These are phyloP conservation scores for Ophiosphaerella herpotricha DNA, from an alignment of 2,329 filamentous ascomycete species.

Conservation along the genomic window DNA sequence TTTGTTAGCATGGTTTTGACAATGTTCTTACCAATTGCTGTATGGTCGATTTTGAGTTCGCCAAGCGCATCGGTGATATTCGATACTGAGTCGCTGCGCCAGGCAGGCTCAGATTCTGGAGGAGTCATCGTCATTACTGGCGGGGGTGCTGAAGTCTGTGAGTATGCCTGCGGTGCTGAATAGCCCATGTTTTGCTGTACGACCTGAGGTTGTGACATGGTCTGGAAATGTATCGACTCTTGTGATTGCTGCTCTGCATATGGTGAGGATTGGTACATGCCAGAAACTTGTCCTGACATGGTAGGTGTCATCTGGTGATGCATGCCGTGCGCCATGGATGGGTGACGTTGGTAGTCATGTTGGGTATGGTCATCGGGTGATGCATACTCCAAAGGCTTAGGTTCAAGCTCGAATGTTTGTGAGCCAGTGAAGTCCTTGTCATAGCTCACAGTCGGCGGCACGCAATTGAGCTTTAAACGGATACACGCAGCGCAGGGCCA, in stretches of 20 bases:
- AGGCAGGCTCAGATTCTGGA: conserved; percentile 56
- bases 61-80: conserved; percentile 82
- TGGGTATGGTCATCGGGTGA: conserved; percentile 44
- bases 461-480: conserved; percentile 87
- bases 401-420: conserved; percentile 49
- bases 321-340: conserved; percentile 36
- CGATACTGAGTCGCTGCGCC: conserved; percentile 54
- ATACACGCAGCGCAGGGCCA: conserved; percentile 97
- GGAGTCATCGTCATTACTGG: conserved; percentile 40
- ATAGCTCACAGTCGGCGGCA: conserved; percentile 81
- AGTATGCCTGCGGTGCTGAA: conserved; percentile 39
- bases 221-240: conserved; percentile 43
- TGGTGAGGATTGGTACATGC: conserved; percentile 43
- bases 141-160: conserved; percentile 29
- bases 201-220: conserved; percentile 40
- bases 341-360: conserved; percentile 47
- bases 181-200: conserved; percentile 43
- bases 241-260: conserved; percentile 41
- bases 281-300: conserved; percentile 35
- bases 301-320: conserved; percentile 35
- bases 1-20: conserved; percentile 4
- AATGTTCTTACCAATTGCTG: conserved; percentile 72
- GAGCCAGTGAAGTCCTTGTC: conserved; percentile 61
- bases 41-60: conserved; percentile 83
- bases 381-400: conserved; percentile 46